These are phyloP conservation scores for Lenzites betulinus DNA, from an alignment of 768 basidiomycete species.

Conservation along the genomic window DNA sequence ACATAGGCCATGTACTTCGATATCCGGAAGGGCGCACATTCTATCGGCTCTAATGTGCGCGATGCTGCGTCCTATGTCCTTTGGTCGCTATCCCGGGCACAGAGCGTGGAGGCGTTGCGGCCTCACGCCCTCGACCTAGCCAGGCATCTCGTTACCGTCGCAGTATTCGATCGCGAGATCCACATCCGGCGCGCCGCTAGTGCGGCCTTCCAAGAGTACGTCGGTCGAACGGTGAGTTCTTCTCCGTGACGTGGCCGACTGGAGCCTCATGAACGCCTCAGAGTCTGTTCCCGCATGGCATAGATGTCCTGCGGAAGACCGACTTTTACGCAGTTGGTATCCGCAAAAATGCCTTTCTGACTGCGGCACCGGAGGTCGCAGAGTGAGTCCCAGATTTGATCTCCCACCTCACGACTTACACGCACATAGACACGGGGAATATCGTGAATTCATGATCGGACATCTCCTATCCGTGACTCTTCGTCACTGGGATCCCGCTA, in stretches of 20 bases:
- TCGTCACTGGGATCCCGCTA: constrained; percentile 85
- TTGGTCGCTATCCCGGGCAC: constrained; percentile 90
- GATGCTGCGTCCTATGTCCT: constrained; percentile 94
- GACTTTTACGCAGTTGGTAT: constrained; percentile 96
- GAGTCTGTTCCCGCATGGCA: constrained; percentile 92
- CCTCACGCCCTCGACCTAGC: constrained; percentile 71
- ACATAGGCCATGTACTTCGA: constrained; percentile 88
- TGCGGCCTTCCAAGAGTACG: constrained; percentile 96
- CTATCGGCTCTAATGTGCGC: constrained; percentile 91
- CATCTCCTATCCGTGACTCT: constrained; percentile 75
- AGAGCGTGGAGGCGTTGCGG: constrained; percentile 56
- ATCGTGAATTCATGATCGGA: constrained; percentile 65
- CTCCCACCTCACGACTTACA: neutral
- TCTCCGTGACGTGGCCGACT: neutral
- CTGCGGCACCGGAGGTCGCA: constrained; percentile 84
- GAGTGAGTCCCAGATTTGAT: constrained; percentile 52
- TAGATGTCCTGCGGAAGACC: constrained; percentile 86
- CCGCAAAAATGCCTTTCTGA: constrained; percentile 79
- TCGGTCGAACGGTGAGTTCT: constrained; percentile 86
- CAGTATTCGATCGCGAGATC: constrained; percentile 91
- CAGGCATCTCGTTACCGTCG: constrained; percentile 69
- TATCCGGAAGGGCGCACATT: constrained; percentile 87
- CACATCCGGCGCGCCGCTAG: constrained; percentile 95
- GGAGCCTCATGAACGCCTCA: constrained; percentile 33
- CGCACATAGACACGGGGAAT: constrained; percentile 68